Percentiles rank a stretch among this genome's conserved stretches.
phyloP scores from a whole-genome alignment of 1,139 yeast species.

The Yamadazyma mexicana region DNA sequence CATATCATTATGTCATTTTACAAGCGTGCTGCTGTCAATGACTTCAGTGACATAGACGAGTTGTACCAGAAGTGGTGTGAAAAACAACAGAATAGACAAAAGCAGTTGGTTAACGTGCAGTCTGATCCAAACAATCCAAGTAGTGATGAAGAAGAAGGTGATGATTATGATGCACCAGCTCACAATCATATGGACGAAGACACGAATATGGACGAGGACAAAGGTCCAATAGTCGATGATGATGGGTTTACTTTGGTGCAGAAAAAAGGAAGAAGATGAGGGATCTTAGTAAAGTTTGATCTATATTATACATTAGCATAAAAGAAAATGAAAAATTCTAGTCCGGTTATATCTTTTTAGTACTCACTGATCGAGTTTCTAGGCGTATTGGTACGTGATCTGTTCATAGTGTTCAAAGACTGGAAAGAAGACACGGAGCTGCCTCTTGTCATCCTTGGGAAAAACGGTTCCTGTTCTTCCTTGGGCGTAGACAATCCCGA shows the following conservation, averaged over 20 bases:
- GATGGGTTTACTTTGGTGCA: conserved; percentile 92
- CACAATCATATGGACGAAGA: conserved; percentile 27
- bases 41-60: conserved; percentile 57
- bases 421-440: conserved; percentile 43
- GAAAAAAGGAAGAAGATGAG: conserved; percentile 31
- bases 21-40: conserved; percentile 55
- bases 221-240: conserved; percentile 77
- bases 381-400: conserved; percentile 41
- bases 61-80: conserved; percentile 60
- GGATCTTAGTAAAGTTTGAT: conserved; percentile 1
- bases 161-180: conserved; percentile 34
- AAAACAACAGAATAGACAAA: conserved; percentile 43
- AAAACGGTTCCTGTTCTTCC: conserved; percentile 29
- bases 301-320: conserved; percentile 1
- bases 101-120: conserved; percentile 33
- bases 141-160: conserved; percentile 47
- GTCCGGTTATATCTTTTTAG: background rate
- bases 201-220: conserved; percentile 45
- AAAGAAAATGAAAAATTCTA: background rate
- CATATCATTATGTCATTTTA: conserved; percentile 64
- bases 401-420: conserved; percentile 41
- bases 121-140: conserved; percentile 63
- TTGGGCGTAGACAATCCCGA: conserved; percentile 27
- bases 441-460: conserved; percentile 18
- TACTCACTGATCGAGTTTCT: conserved; percentile 36